A percentile compares a stretch with the other conserved stretches of the same genome.
Conservation (phyloP, 2,329 filamentous ascomycete species). For the Xylariaceae sp. region DNA sequence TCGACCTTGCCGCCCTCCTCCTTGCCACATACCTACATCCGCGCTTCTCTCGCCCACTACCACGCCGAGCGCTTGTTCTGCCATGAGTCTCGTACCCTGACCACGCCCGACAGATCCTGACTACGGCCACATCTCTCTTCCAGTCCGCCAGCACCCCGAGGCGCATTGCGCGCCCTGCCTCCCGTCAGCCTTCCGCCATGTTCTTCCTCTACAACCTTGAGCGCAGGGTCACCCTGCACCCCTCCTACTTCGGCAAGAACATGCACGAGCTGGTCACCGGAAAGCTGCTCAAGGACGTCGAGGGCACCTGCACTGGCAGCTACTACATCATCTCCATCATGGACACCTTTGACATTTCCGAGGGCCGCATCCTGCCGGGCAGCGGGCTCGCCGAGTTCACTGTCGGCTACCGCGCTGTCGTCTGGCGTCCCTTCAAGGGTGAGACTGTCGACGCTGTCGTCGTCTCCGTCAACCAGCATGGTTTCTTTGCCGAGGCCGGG, state of each 20-base stretch:
- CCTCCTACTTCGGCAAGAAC: conserved; percentile 92
- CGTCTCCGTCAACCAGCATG: conserved; percentile 84
- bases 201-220: conserved; percentile 98
- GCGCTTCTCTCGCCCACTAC: too few relatives aligned
- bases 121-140: neutral
- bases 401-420: conserved; percentile 90
- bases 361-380: conserved; percentile 86
- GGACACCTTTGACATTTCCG: conserved; percentile 92
- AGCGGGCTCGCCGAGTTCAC: conserved; percentile 93
- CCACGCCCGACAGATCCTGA: neutral
- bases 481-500: conserved; percentile 84
- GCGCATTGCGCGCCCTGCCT: neutral
- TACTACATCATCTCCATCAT: conserved; percentile 99
- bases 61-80: neutral
- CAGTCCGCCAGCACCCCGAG: neutral
- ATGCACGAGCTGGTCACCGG: conserved; percentile 89
- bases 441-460: conserved; percentile 98
- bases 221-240: conserved; percentile 90
- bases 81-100: neutral
- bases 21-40: too few relatives aligned
- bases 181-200: conserved; percentile 55
- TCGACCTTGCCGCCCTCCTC: too few relatives aligned
- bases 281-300: conserved; percentile 87
- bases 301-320: conserved; percentile 90
- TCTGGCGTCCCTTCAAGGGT: conserved; percentile 97